A percentile compares a stretch with the other conserved stretches of the same genome.
Conservation (phyloP, 2,329 filamentous ascomycete species). For the Zarea fungicola region DNA sequence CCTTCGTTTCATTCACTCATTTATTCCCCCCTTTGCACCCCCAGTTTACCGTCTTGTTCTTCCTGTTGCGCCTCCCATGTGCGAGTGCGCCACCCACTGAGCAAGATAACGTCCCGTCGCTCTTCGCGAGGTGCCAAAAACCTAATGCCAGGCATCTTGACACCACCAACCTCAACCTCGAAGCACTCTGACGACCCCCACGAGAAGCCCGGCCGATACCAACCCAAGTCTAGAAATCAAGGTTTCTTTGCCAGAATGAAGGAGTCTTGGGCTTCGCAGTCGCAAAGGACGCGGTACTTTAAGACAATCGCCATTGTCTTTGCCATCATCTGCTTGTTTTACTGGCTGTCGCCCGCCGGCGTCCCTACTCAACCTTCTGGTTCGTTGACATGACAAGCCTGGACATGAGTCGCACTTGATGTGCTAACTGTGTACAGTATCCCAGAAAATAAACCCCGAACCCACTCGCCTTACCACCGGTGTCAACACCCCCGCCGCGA, state of each 20-base stretch:
- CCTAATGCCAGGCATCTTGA: slow-evolving; percentile 12
- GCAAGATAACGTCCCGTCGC: slow-evolving; percentile 12
- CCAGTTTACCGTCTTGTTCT: slow-evolving; percentile 7
- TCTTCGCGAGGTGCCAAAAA: slow-evolving; percentile 11
- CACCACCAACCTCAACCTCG: slow-evolving; percentile 6
- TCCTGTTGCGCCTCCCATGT: slow-evolving; percentile 13
- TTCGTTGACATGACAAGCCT: background rate
- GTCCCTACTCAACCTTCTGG: slow-evolving; percentile 38
- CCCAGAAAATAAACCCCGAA: slow-evolving; percentile 8
- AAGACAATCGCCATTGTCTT: slow-evolving; percentile 60
- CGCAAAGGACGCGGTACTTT: slow-evolving; percentile 60
- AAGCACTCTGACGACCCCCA: slow-evolving; percentile 56
- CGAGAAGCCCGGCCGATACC: slow-evolving; percentile 62
- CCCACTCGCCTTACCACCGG: slow-evolving; percentile 11
- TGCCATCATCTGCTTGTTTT: slow-evolving; percentile 56
- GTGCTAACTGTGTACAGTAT: background rate
- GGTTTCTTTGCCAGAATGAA: slow-evolving; percentile 51
- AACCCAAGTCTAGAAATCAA: slow-evolving; percentile 39
- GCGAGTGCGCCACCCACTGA: slow-evolving; percentile 13
- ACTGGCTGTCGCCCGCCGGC: slow-evolving; percentile 56
- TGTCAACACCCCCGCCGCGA: slow-evolving; percentile 11
- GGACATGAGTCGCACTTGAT: too few species aligned
- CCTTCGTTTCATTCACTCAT: background rate
- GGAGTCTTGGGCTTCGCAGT: slow-evolving; percentile 56
- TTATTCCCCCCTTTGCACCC: background rate